Evolutionary conservation across 1,139 yeast genomes (phyloP).

Genomic region (Protomyces lactucae-debilis): DNA sequence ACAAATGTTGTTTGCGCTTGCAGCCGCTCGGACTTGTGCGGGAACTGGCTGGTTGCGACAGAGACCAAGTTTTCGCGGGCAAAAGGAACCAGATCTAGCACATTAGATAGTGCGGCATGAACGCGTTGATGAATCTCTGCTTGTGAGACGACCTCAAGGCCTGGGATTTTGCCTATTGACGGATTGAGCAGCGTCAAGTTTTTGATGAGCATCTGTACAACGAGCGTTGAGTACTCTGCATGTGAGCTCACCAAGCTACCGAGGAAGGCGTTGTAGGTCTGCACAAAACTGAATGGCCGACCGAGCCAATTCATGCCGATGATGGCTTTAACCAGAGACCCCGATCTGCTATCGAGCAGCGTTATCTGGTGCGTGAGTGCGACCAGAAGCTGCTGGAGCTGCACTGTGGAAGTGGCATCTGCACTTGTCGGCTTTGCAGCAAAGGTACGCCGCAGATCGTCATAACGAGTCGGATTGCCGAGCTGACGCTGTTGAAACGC

Average conservation of each 20-base stretch:
- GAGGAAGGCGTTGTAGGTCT: conserved; percentile 27
- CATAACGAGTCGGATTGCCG: conserved; percentile 26
- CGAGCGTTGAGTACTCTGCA: conserved; percentile 27
- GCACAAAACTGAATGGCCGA: conserved; percentile 26
- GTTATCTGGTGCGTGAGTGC: conserved; percentile 30
- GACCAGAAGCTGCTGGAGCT: conserved; percentile 27
- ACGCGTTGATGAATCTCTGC: conserved; percentile 27
- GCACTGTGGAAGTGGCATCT: conserved; percentile 29
- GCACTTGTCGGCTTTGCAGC: conserved; percentile 21
- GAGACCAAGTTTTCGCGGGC: conserved; percentile 28
- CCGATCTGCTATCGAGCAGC: conserved; percentile 15
- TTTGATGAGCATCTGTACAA: conserved; percentile 29
- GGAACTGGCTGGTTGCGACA: conserved; percentile 26
- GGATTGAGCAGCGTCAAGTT: conserved; percentile 15
- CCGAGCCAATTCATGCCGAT: conserved; percentile 27
- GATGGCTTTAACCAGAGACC: conserved; percentile 23
- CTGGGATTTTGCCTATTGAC: conserved; percentile 20
- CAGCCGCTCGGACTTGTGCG: conserved; percentile 29
- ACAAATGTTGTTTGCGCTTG: conserved; percentile 28
- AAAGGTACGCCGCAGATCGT: conserved; percentile 28
- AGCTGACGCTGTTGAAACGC: conserved; percentile 12
- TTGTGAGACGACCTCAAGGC: conserved; percentile 10
- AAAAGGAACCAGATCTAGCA: conserved; percentile 30
- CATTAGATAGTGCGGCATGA: conserved; percentile 28
- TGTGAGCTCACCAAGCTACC: conserved; percentile 31